These are phyloP conservation scores for Aspergillus affinis DNA, from an alignment of 495 filamentous ascomycete species.

Conservation along the genomic window DNA sequence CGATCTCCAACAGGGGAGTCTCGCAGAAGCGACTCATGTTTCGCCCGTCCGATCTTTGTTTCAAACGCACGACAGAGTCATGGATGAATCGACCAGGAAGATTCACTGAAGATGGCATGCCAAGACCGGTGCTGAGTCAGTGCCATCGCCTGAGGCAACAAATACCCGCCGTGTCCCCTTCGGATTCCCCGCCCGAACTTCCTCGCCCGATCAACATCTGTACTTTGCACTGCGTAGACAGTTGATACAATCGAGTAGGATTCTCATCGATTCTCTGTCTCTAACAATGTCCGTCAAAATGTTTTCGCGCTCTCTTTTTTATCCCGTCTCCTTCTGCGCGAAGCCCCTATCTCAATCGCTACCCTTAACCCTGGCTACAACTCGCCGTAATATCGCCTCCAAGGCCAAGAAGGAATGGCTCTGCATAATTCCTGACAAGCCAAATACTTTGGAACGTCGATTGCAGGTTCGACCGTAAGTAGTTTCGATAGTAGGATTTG, in stretches of 20 bases:
- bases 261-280: background rate
- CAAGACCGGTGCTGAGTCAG: too few relatives aligned
- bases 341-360: background rate
- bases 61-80: too few relatives aligned
- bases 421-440: slow-evolving; percentile 25
- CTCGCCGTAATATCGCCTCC: background rate
- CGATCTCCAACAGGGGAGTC: background rate
- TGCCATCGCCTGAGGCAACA: too few relatives aligned
- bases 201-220: too few relatives aligned
- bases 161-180: too few relatives aligned
- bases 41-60: too few relatives aligned
- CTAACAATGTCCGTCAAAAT: background rate
- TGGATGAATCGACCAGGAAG: too few relatives aligned
- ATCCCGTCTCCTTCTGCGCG: background rate
- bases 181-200: too few relatives aligned
- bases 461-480: slow-evolving; percentile 18
- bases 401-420: slow-evolving; percentile 18
- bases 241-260: background rate
- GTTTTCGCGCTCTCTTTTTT: background rate
- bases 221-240: too few relatives aligned
- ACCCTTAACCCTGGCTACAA: background rate
- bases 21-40: background rate
- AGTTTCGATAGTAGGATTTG: background rate
- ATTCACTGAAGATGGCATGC: too few relatives aligned
- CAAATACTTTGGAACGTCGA: slow-evolving; percentile 14